Evolutionary conservation across 805 yeast species (phyloP).

Genomic region (Brettanomyces naardenensis): DNA sequence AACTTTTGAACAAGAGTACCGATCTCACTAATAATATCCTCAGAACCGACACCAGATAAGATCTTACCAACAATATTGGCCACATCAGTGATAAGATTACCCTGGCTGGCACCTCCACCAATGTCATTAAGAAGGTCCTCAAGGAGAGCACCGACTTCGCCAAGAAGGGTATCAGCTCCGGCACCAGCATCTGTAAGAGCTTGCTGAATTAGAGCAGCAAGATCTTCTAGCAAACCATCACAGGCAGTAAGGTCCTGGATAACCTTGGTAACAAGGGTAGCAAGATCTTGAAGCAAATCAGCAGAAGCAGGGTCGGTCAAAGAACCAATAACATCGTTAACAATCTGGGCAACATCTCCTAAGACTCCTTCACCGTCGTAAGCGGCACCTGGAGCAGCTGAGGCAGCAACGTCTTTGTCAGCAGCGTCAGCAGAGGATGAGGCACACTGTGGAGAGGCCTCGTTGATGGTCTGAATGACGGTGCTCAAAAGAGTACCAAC

Average conservation of each 20-base stretch:
- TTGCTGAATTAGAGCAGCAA: neutral
- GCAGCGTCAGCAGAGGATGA: neutral
- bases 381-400: neutral
- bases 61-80: neutral
- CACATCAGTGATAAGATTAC: neutral
- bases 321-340: neutral
- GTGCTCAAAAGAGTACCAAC: neutral
- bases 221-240: conserved; percentile 1
- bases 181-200: neutral
- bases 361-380: neutral
- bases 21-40: neutral
- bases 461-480: neutral
- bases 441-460: neutral
- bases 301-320: neutral
- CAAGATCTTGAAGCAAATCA: neutral
- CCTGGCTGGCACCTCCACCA: neutral
- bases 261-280: neutral
- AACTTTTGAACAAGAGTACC: neutral
- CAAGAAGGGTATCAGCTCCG: neutral
- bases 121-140: neutral
- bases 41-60: neutral
- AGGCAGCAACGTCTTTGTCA: neutral
- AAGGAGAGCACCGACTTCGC: neutral
- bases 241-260: neutral
- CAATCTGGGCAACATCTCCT: conserved; percentile 1